phyloP scores from a whole-genome alignment of 768 basidiomycete genomes.

The Mycena metata region DNA sequence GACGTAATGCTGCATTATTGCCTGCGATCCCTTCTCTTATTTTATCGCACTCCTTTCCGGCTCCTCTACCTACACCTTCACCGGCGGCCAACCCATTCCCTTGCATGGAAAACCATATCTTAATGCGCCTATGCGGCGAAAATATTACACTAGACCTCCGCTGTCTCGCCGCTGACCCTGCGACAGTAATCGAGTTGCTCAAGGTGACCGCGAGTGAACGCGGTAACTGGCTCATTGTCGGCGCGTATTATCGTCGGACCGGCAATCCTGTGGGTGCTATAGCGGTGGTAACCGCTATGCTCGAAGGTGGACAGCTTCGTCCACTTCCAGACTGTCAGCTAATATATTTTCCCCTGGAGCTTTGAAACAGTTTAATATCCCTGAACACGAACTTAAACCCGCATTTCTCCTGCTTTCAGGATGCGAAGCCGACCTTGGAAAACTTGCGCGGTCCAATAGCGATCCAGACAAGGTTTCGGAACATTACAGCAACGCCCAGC shows the following conservation, averaged over 20 bases:
- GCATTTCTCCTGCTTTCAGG: conserved; percentile 67
- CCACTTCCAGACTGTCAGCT: conserved; percentile 22
- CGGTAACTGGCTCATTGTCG: conserved; percentile 70
- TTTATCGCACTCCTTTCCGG: conserved; percentile 15
- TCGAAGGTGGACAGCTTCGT: conserved; percentile 55
- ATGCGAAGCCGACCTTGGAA: conserved; percentile 65
- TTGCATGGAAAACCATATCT: conserved; percentile 46
- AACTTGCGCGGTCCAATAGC: conserved; percentile 43
- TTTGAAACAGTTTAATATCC: conserved; percentile 52
- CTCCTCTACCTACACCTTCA: conserved; percentile 11
- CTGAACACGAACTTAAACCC: conserved; percentile 59
- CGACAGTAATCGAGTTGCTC: conserved; percentile 60
- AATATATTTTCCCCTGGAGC: conserved; percentile 47
- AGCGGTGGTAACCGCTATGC: conserved; percentile 58
- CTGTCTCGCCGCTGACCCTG: conserved; percentile 58
- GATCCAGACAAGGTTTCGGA: conserved; percentile 45
- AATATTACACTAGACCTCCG: conserved; percentile 58
- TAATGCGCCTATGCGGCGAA: conserved; percentile 56
- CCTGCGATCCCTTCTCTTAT: neutral
- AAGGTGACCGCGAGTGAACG: conserved; percentile 59
- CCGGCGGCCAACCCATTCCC: conserved; percentile 32
- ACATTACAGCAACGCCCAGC: conserved; percentile 57
- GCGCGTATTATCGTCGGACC: conserved; percentile 63
- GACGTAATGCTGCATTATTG: neutral
- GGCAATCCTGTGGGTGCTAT: conserved; percentile 62